Conservation (phyloP, 2,329 filamentous ascomycete genomes). For the Aspergillus sclerotialis region DNA sequence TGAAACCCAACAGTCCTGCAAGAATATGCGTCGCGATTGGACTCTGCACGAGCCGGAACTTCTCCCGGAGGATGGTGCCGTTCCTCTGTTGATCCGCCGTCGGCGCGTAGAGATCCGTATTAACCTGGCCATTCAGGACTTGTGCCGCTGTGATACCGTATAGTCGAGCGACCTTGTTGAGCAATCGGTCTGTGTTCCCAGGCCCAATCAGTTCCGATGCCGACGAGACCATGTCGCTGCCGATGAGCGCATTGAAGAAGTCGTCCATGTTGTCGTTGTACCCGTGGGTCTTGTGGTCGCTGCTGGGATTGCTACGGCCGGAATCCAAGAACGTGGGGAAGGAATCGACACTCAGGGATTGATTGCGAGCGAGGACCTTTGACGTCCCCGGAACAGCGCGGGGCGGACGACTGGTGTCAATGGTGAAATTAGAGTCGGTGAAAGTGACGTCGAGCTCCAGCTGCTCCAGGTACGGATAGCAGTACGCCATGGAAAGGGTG, state of each 20-base stretch:
- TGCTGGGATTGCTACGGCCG: too few species aligned
- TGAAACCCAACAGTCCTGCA: slow-evolving; percentile 11
- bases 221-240: not conserved
- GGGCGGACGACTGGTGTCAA: too few species aligned
- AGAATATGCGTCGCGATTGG: slow-evolving; percentile 13
- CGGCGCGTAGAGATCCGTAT: not conserved
- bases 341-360: not conserved
- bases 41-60: slow-evolving; percentile 13
- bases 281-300: too few species aligned
- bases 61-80: slow-evolving; percentile 4
- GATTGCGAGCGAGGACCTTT: not conserved
- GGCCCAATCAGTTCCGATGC: slow-evolving; percentile 1
- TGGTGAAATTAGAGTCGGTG: slow-evolving; percentile 6
- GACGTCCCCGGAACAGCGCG: too few species aligned
- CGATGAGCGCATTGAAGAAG: slow-evolving; percentile 3
- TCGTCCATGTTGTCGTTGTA: slow-evolving; percentile 2
- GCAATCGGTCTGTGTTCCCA: slow-evolving; percentile 1
- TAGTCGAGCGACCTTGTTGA: slow-evolving; percentile 6
- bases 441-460: slow-evolving; percentile 12
- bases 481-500: too few species aligned
- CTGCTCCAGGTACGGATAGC: slow-evolving; percentile 10
- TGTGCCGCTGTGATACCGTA: slow-evolving; percentile 8
- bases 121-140: slow-evolving; percentile 4
- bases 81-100: not conserved
- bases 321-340: too few species aligned